A percentile compares a stretch with the other conserved stretches of the same genome.
Conservation (phyloP, 2,329 filamentous ascomycete species). For the Colletotrichum sp. region DNA sequence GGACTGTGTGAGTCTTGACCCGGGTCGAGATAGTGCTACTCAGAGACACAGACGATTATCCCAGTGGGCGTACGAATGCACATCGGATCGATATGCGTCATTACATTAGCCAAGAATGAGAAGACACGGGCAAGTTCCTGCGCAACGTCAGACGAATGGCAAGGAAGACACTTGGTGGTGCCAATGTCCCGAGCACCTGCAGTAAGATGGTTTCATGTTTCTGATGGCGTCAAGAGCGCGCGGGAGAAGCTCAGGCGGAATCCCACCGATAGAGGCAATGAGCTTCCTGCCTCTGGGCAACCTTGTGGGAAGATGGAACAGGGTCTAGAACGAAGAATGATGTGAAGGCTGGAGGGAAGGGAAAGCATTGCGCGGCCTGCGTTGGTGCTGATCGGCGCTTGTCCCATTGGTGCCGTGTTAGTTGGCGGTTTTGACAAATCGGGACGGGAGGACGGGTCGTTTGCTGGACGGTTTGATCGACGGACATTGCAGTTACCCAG, state of each 20-base stretch:
- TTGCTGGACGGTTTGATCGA: conserved; percentile 1
- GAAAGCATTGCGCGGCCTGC: conserved; percentile 16
- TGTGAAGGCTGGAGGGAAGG: neutral
- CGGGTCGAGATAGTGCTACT: neutral
- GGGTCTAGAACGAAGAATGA: neutral
- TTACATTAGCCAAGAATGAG: conserved; percentile 1
- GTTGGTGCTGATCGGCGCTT: conserved; percentile 5
- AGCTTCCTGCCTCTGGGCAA: neutral
- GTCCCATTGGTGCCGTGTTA: conserved; percentile 2
- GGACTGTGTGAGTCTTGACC: neutral
- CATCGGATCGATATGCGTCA: conserved; percentile 1
- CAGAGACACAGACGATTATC: neutral
- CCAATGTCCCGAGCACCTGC: neutral
- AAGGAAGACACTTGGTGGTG: neutral
- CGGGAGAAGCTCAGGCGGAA: neutral
- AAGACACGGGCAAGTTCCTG: neutral
- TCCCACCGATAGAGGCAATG: neutral
- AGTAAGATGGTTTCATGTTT: conserved; percentile 15
- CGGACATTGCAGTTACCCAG: neutral
- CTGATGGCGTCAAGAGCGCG: conserved; percentile 12
- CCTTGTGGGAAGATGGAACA: neutral
- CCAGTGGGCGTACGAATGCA: neutral
- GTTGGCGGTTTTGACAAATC: neutral
- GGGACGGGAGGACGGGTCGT: neutral
- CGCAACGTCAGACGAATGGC: conserved; percentile 1